Conservation (phyloP, 2,329 filamentous ascomycete genomes). For the Aphanoascus verrucosus region DNA sequence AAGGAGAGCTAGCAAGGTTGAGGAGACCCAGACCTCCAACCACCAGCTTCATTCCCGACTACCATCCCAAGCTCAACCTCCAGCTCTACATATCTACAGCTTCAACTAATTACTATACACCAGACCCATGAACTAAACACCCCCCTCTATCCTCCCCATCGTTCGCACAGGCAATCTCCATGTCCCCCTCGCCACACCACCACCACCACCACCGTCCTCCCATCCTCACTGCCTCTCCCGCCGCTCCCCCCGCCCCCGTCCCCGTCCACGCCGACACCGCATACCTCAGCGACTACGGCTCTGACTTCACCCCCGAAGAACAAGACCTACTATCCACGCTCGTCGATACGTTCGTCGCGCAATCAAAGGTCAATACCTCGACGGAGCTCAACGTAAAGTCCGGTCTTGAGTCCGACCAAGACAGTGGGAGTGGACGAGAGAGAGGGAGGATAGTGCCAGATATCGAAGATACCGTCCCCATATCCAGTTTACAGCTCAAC, state of each 20-base stretch:
- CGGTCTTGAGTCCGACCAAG: too few species aligned
- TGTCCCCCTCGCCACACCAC: too few species aligned
- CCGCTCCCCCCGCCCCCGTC: slow-evolving; percentile 1
- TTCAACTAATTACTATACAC: not conserved
- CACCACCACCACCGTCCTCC: too few species aligned
- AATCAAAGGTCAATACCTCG: too few species aligned
- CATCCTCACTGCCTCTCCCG: too few species aligned
- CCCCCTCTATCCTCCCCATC: not conserved
- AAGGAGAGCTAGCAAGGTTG: too few species aligned
- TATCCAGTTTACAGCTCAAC: not conserved
- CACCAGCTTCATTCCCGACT: too few species aligned
- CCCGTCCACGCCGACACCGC: slow-evolving; percentile 8
- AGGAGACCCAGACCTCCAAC: too few species aligned
- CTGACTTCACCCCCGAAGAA: slow-evolving; percentile 50
- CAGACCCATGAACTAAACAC: not conserved
- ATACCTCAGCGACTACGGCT: slow-evolving; percentile 51
- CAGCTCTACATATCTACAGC: not conserved
- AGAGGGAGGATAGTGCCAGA: not conserved
- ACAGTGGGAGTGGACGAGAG: too few species aligned
- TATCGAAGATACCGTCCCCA: slow-evolving; percentile 7
- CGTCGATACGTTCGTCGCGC: slow-evolving; percentile 37
- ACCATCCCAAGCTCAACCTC: not conserved
- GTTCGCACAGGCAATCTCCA: slow-evolving; percentile 1
- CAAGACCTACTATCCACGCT: slow-evolving; percentile 44
- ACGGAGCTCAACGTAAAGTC: too few species aligned